phyloP scores from a whole-genome alignment of 2,329 filamentous ascomycete species.

The Clarireedia sp. region DNA sequence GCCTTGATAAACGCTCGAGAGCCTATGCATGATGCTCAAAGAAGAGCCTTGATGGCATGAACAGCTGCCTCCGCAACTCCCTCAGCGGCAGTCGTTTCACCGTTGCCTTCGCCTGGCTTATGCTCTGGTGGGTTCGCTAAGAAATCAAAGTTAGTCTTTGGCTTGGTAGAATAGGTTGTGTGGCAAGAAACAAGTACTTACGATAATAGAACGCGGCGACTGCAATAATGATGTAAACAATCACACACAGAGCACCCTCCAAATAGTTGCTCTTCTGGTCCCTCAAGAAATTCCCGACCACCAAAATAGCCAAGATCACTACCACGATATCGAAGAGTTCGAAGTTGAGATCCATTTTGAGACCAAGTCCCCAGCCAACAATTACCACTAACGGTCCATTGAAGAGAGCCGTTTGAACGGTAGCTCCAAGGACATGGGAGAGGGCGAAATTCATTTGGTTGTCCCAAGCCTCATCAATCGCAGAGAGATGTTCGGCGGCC shows the following conservation, averaged over 20 bases:
- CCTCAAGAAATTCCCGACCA: slow-evolving; percentile 78
- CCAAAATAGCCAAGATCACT: slow-evolving; percentile 74
- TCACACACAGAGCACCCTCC: slow-evolving; percentile 75
- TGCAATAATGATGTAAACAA: slow-evolving; percentile 53
- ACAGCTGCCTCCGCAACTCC: not conserved
- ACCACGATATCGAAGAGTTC: slow-evolving; percentile 82
- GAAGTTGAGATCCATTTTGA: slow-evolving; percentile 72
- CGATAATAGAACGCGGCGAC: slow-evolving; percentile 50
- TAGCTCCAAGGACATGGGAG: slow-evolving; percentile 50
- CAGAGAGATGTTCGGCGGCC: slow-evolving; percentile 75
- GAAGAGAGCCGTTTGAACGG: slow-evolving; percentile 81
- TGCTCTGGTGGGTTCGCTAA: not conserved
- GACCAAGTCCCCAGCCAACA: slow-evolving; percentile 69
- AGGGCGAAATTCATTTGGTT: slow-evolving; percentile 50
- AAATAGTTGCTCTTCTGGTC: slow-evolving; percentile 89
- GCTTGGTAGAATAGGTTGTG: too few species aligned
- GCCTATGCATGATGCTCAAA: not conserved
- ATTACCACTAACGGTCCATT: slow-evolving; percentile 79
- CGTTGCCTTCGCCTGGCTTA: not conserved
- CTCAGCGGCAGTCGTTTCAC: not conserved
- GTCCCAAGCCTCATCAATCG: slow-evolving; percentile 77
- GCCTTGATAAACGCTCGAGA: not conserved
- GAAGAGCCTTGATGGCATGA: not conserved
- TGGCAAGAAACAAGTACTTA: slow-evolving; percentile 23
- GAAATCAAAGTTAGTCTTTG: not conserved